phyloP scores from a whole-genome alignment of 306 rosid species.

The Lagenaria siceraria region DNA sequence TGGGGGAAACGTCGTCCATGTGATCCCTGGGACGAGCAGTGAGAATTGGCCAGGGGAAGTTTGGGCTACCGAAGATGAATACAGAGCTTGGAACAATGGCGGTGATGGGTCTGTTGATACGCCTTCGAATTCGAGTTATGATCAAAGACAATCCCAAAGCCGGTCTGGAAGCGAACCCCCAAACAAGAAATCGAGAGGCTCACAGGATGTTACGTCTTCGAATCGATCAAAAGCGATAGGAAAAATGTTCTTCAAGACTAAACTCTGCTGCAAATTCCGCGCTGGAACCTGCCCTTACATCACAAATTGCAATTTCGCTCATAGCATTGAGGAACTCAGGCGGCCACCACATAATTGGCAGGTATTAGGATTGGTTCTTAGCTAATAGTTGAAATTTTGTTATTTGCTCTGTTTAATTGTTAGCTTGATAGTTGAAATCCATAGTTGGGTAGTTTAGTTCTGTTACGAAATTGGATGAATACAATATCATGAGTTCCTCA shows the following conservation, averaged over 20 bases:
- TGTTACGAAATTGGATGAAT: not conserved
- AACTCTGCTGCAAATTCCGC: constrained; percentile 91
- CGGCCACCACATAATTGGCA: constrained; percentile 96
- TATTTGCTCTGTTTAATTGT: not conserved
- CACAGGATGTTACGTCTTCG: constrained; percentile 54
- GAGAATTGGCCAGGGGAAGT: constrained; percentile 70
- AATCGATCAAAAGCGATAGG: constrained; percentile 78
- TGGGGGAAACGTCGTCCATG: constrained; percentile 67
- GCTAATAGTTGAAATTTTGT: not conserved
- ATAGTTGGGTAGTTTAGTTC: not conserved
- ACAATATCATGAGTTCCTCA: not conserved
- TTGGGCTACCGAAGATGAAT: constrained; percentile 98
- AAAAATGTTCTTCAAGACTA: constrained; percentile 97
- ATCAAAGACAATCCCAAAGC: constrained; percentile 47
- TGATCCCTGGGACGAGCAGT: constrained; percentile 40
- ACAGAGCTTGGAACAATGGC: constrained; percentile 61
- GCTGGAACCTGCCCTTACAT: constrained; percentile 86
- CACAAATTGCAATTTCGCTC: constrained; percentile 94
- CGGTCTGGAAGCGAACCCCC: constrained; percentile 84
- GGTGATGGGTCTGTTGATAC: constrained; percentile 31
- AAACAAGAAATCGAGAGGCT: constrained; percentile 58
- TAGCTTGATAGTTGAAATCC: not conserved
- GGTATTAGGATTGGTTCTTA: not conserved
- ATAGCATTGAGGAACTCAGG: constrained; percentile 88
- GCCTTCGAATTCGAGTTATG: constrained; percentile 61